A percentile compares a stretch with the other conserved stretches of the same genome.
Conservation (phyloP, 169 alveolate species). For the Babesia bigemina region DNA sequence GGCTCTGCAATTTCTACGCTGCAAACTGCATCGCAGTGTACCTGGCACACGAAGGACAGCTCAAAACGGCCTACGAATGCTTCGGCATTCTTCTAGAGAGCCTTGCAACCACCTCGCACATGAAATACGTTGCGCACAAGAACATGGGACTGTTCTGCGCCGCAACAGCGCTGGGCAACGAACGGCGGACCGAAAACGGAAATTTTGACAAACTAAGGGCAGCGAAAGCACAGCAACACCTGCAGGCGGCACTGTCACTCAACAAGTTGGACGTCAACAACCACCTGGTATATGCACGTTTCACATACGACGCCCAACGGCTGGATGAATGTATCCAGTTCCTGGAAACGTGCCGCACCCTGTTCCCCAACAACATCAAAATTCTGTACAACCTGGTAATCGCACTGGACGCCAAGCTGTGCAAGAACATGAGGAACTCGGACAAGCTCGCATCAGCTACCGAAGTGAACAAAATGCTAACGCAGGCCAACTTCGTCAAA, state of each 20-base stretch:
- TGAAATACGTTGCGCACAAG: constrained; percentile 48
- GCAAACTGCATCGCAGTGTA: constrained; percentile 66
- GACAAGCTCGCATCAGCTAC: constrained; percentile 47
- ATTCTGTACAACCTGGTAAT: constrained; percentile 53
- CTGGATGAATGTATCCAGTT: constrained; percentile 48
- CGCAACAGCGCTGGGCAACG: constrained; percentile 43
- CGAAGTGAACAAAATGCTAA: constrained; percentile 52
- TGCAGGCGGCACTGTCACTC: constrained; percentile 43
- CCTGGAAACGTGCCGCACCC: constrained; percentile 37
- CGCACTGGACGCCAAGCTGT: constrained; percentile 49
- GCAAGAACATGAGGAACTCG: constrained; percentile 49
- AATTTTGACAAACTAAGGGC: constrained; percentile 40
- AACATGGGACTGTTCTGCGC: constrained; percentile 65
- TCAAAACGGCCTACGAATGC: constrained; percentile 59
- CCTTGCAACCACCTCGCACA: constrained; percentile 29
- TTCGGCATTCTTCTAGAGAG: constrained; percentile 53
- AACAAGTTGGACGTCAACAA: constrained; percentile 36
- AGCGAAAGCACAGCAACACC: constrained; percentile 65
- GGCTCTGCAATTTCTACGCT: constrained; percentile 65
- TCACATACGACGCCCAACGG: constrained; percentile 55
- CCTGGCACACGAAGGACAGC: constrained; percentile 50
- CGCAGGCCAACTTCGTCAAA: constrained; percentile 33
- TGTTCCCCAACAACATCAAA: constrained; percentile 48
- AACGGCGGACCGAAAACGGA: constrained; percentile 30
- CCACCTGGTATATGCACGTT: constrained; percentile 41